phyloP scores from a whole-genome alignment of 1,139 yeast species.

The Kazachstania sp. region DNA sequence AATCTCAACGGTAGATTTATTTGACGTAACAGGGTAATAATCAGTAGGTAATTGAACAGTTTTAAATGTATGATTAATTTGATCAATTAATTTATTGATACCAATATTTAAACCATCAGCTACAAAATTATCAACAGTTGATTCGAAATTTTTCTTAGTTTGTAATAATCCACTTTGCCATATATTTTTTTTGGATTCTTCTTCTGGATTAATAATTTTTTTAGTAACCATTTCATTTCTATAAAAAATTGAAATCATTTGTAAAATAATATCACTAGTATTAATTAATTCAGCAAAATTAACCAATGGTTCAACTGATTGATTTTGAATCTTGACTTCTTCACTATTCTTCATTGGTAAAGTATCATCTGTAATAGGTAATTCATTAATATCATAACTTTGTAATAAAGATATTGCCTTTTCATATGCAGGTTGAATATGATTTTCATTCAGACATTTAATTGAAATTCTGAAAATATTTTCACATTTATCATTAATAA shows the following conservation, averaged over 20 bases:
- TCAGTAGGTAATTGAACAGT: conserved; percentile 48
- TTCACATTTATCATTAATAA: conserved; percentile 37
- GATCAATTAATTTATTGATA: conserved; percentile 76
- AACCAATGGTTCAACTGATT: conserved; percentile 48
- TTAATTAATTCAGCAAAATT: conserved; percentile 85
- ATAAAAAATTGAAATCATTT: conserved; percentile 86
- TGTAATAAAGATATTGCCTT: conserved; percentile 65
- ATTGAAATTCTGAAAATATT: conserved; percentile 59
- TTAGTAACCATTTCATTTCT: conserved; percentile 68
- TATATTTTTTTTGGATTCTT: conserved; percentile 46
- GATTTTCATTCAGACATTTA: conserved; percentile 57
- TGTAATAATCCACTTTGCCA: conserved; percentile 74
- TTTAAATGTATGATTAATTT: conserved; percentile 49
- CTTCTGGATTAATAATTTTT: conserved; percentile 42
- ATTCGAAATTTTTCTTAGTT: conserved; percentile 72
- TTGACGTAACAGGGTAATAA: conserved; percentile 28
- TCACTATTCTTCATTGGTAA: conserved; percentile 11
- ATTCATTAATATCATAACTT: conserved; percentile 58
- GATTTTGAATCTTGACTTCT: not conserved
- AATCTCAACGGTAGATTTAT: conserved; percentile 21
- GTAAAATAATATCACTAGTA: conserved; percentile 85
- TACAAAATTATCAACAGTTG: conserved; percentile 73
- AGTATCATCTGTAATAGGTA: conserved; percentile 26
- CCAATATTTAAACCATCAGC: conserved; percentile 91
- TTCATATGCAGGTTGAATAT: conserved; percentile 72